A percentile compares a stretch with the other conserved stretches of the same genome.
These are phyloP conservation scores for Gnomoniopsis smithogilvyi DNA, from an alignment of 2,329 filamentous ascomycete species.

Conservation along the genomic window DNA sequence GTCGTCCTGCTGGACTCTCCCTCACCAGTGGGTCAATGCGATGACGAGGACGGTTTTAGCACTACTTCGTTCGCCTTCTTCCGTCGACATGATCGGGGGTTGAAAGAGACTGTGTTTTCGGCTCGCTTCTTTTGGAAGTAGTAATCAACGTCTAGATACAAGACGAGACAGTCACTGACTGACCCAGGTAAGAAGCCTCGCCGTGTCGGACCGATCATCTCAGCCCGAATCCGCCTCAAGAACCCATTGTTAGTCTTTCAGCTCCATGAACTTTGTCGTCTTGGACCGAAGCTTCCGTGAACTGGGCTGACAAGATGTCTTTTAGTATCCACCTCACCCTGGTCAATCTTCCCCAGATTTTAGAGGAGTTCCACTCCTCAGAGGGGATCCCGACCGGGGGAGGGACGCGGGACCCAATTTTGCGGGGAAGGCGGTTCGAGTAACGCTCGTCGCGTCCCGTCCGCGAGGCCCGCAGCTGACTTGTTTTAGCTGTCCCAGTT, in stretches of 20 bases:
- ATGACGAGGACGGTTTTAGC: too few relatives aligned
- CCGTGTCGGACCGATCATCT: not conserved
- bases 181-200: not conserved
- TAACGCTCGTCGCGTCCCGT: not conserved
- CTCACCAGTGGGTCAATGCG: too few relatives aligned
- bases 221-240: too few relatives aligned
- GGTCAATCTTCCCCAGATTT: constrained; percentile 5
- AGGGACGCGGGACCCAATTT: not conserved
- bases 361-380: not conserved
- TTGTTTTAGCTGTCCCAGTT: not conserved
- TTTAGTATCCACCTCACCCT: constrained; percentile 3
- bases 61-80: too few relatives aligned
- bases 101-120: too few relatives aligned
- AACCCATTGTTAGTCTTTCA: not conserved
- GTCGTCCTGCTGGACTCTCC: too few relatives aligned
- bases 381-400: not conserved
- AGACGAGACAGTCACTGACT: not conserved
- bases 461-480: not conserved
- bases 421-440: not conserved
- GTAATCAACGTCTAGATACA: too few relatives aligned
- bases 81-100: too few relatives aligned
- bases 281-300: not conserved
- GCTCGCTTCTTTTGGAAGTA: too few relatives aligned
- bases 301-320: too few relatives aligned
- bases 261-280: not conserved